phyloP scores from a whole-genome alignment of 495 filamentous ascomycete genomes.

The Aspergillus mulundensis region DNA sequence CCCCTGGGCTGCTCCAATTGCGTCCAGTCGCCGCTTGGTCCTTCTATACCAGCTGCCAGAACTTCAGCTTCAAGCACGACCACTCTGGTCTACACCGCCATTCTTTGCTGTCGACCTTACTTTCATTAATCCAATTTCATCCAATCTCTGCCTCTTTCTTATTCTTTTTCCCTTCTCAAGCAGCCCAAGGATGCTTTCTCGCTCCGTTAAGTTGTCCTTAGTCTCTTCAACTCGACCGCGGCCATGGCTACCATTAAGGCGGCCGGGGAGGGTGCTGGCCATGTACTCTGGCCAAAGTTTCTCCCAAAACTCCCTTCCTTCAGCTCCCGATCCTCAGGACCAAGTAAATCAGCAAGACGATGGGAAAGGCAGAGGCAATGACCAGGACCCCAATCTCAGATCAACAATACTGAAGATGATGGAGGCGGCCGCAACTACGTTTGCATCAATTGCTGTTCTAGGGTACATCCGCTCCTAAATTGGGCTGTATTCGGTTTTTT shows the following conservation, averaged over 20 bases:
- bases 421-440: conserved; percentile 79
- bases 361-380: conserved; percentile 19
- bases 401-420: conserved; percentile 70
- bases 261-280: neutral
- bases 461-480: conserved; percentile 51
- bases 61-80: conserved; percentile 1
- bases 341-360: conserved; percentile 34
- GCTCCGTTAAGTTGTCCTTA: conserved; percentile 18
- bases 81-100: conserved; percentile 1
- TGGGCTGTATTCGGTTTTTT: neutral
- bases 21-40: neutral
- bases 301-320: conserved; percentile 26
- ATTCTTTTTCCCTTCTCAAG: neutral
- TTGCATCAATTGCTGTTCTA: conserved; percentile 78
- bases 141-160: neutral
- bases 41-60: neutral
- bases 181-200: conserved; percentile 18
- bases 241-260: conserved; percentile 14
- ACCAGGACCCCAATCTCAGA: conserved; percentile 34
- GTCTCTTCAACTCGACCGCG: conserved; percentile 20
- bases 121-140: neutral
- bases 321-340: conserved; percentile 29
- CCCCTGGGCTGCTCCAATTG: conserved; percentile 1
- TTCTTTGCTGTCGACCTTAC: neutral
- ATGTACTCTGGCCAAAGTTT: conserved; percentile 25